These are phyloP conservation scores for Fusarium metavorans DNA, from an alignment of 2,329 filamentous ascomycete genomes.

Conservation along the genomic window DNA sequence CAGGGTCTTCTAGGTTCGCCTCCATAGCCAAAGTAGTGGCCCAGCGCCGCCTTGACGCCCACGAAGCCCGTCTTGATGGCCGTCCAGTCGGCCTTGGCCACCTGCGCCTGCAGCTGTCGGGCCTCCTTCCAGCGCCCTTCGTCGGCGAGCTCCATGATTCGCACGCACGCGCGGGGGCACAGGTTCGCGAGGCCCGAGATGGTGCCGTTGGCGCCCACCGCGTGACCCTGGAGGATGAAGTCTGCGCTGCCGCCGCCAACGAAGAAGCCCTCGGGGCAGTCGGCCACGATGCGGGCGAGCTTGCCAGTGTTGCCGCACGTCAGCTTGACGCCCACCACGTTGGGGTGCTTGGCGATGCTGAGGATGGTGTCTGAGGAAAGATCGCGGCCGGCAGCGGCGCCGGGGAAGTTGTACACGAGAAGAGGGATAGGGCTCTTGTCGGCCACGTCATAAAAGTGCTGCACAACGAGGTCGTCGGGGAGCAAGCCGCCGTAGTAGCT, in stretches of 20 bases:
- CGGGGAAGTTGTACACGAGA: constrained; percentile 76
- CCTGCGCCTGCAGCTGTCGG: constrained; percentile 52
- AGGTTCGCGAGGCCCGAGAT: constrained; percentile 57
- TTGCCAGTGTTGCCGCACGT: constrained; percentile 76
- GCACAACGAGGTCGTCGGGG: constrained; percentile 59
- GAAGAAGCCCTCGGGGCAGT: constrained; percentile 49
- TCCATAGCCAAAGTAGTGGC: constrained; percentile 54
- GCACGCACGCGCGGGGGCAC: constrained; percentile 51
- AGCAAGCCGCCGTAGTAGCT: constrained; percentile 82
- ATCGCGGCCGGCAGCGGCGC: constrained; percentile 70
- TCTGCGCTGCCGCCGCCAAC: constrained; percentile 55
- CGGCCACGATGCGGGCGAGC: constrained; percentile 63
- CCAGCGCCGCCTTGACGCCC: constrained; percentile 61
- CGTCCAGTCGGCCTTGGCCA: constrained; percentile 60
- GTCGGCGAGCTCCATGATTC: constrained; percentile 51
- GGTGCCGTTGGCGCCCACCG: constrained; percentile 55
- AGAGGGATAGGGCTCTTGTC: constrained; percentile 69
- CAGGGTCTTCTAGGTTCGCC: constrained; percentile 56
- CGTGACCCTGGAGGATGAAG: constrained; percentile 56
- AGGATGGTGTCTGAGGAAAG: constrained; percentile 70
- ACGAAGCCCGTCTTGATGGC: constrained; percentile 62
- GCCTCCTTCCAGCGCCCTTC: constrained; percentile 50
- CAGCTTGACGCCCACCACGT: constrained; percentile 74
- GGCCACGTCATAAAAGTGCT: constrained; percentile 75
- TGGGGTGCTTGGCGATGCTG: constrained; percentile 64